Conservation (phyloP, 352 stramenopile species). For the Globisporangium cederbergense region DNA sequence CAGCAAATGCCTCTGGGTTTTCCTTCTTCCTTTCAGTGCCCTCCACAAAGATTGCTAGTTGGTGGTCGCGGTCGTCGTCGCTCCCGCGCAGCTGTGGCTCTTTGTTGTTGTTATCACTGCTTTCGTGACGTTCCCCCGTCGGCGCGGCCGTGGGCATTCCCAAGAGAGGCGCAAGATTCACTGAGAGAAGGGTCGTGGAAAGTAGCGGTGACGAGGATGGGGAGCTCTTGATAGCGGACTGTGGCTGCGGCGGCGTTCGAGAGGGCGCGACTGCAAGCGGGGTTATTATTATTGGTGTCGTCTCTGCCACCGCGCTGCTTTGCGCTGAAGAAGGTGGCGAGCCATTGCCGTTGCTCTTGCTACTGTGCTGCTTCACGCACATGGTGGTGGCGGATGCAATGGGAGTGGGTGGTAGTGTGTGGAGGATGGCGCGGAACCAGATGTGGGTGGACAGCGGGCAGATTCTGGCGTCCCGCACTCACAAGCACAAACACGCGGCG, state of each 20-base stretch:
- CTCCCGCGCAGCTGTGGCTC: constrained; percentile 1
- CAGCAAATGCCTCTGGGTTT: background rate
- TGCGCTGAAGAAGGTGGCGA: background rate
- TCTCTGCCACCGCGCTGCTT: constrained; percentile 2
- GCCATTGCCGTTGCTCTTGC: background rate
- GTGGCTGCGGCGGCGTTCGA: background rate
- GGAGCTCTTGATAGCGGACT: background rate
- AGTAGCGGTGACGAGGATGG: constrained; percentile 6
- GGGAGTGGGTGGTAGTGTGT: background rate
- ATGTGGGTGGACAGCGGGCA: background rate
- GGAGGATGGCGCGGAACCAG: background rate
- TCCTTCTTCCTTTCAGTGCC: background rate
- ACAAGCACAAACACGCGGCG: background rate
- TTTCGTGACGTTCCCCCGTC: background rate
- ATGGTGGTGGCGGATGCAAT: background rate
- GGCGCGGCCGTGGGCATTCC: constrained; percentile 6
- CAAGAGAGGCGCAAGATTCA: constrained; percentile 22
- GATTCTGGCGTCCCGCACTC: background rate
- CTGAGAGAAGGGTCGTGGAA: constrained; percentile 6
- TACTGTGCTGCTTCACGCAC: constrained; percentile 2
- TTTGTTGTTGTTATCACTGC: too few relatives aligned
- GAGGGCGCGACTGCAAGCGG: background rate
- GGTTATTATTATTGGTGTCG: background rate
- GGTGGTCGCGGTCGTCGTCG: background rate
- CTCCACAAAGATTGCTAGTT: background rate